phyloP scores from a whole-genome alignment of 1,284 basidiomycete genomes.

The Exobasidium cylindrosporum region DNA sequence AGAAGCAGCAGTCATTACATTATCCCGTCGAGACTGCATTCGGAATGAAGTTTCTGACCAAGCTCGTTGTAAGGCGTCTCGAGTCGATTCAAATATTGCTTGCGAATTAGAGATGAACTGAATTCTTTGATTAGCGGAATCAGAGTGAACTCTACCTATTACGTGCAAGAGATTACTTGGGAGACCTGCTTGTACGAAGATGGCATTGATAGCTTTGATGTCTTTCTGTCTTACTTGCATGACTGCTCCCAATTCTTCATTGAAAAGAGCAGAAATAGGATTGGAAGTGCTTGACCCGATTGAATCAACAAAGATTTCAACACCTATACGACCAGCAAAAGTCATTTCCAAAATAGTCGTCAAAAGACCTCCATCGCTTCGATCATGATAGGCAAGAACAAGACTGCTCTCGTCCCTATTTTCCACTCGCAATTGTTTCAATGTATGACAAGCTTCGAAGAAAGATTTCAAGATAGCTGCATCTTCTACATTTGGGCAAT shows the following conservation, averaged over 20 bases:
- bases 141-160: slow-evolving; percentile 62
- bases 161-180: slow-evolving; percentile 70
- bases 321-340: slow-evolving; percentile 83
- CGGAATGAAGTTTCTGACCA: slow-evolving; percentile 94
- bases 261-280: slow-evolving; percentile 73
- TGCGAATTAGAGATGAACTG: slow-evolving; percentile 55
- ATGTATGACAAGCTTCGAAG: slow-evolving; percentile 70
- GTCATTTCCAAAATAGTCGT: slow-evolving; percentile 92
- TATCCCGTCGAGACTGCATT: slow-evolving; percentile 87
- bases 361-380: slow-evolving; percentile 93
- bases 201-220: slow-evolving; percentile 63
- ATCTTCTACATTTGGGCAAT: slow-evolving; percentile 83
- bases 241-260: slow-evolving; percentile 92
- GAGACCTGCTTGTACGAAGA: slow-evolving; percentile 71
- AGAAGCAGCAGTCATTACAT: slow-evolving; percentile 72
- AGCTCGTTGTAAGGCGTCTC: slow-evolving; percentile 71
- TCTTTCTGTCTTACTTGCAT: slow-evolving; percentile 74
- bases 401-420: slow-evolving; percentile 61
- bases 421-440: slow-evolving; percentile 60
- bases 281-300: slow-evolving; percentile 54
- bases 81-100: slow-evolving; percentile 50
- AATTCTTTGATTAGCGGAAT: slow-evolving; percentile 63
- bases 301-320: slow-evolving; percentile 67
- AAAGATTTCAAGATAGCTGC: slow-evolving; percentile 74
- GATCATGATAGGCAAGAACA: slow-evolving; percentile 93